Evolutionary conservation across 805 yeast species (phyloP).

Genomic region (Pichia eremophila): DNA sequence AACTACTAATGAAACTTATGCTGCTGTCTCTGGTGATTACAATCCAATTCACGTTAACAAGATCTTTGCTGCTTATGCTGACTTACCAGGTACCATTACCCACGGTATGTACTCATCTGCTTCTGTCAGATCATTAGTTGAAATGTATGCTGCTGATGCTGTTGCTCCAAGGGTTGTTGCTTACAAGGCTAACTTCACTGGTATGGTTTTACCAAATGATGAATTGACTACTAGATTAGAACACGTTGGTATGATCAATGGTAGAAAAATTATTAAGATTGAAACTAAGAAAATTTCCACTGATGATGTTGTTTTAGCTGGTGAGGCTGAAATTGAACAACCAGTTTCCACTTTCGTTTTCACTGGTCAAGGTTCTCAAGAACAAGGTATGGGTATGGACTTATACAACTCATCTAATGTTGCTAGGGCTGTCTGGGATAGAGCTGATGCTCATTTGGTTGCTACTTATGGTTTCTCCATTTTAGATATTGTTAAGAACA

Average conservation of each 20-base stretch:
- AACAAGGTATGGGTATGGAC: slow-evolving; percentile 99
- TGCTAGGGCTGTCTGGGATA: slow-evolving; percentile 95
- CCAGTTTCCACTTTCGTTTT: slow-evolving; percentile 94
- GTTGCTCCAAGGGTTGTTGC: slow-evolving; percentile 94
- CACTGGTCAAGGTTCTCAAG: slow-evolving; percentile 99
- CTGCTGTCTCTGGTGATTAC: slow-evolving; percentile 95
- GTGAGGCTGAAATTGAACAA: slow-evolving; percentile 98
- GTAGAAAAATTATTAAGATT: slow-evolving; percentile 93
- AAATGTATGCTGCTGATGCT: slow-evolving; percentile 97
- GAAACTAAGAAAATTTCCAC: slow-evolving; percentile 80
- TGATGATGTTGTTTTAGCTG: slow-evolving; percentile 67
- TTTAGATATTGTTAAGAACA: slow-evolving; percentile 87
- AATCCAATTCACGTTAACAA: slow-evolving; percentile 97
- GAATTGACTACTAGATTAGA: slow-evolving; percentile 77
- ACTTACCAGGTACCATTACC: slow-evolving; percentile 93
- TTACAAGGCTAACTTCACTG: slow-evolving; percentile 80
- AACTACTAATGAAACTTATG: slow-evolving; percentile 92
- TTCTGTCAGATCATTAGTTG: slow-evolving; percentile 87
- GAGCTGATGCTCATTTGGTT: slow-evolving; percentile 90
- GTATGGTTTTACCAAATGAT: slow-evolving; percentile 97
- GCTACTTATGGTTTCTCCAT: slow-evolving; percentile 95
- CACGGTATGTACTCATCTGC: slow-evolving; percentile 99
- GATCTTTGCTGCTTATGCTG: slow-evolving; percentile 87
- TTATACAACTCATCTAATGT: slow-evolving; percentile 82
- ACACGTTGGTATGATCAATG: slow-evolving; percentile 98